A percentile compares a stretch with the other conserved stretches of the same genome.
Evolutionary conservation across 2,329 filamentous ascomycete genomes (phyloP).

Genomic region (Rhynchosporium graminicola): DNA sequence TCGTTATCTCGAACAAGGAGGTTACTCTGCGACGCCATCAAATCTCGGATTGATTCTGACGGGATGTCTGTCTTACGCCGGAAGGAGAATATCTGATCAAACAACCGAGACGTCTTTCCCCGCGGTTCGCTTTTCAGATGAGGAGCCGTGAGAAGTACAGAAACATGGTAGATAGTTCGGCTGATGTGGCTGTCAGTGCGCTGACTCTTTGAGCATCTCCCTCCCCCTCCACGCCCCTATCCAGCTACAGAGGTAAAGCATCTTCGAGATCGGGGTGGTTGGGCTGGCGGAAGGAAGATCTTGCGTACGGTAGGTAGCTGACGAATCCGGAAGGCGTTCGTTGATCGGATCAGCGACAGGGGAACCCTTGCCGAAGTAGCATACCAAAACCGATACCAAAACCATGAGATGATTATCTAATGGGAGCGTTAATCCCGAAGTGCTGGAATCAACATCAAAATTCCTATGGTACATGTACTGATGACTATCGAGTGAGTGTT

Average conservation of each 20-base stretch:
- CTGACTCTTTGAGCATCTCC: not conserved
- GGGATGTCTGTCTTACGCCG: not conserved
- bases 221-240: not conserved
- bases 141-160: not conserved
- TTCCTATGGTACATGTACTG: not conserved
- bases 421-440: not conserved
- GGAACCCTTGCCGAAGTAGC: not conserved
- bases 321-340: not conserved
- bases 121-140: not conserved
- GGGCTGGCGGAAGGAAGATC: too few species aligned
- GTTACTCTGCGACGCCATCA: conserved; percentile 8
- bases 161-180: not conserved
- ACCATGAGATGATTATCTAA: not conserved
- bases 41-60: not conserved
- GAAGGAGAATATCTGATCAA: conserved; percentile 1
- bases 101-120: conserved; percentile 3
- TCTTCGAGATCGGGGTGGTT: not conserved
- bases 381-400: not conserved
- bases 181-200: too few species aligned
- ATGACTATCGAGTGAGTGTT: too few species aligned
- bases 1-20: not conserved
- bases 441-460: not conserved
- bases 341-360: not conserved
- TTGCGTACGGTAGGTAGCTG: too few species aligned
- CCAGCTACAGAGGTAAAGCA: not conserved